A percentile compares a stretch with the other conserved stretches of the same genome.
These are phyloP conservation scores for Diplosphaera chodatii DNA, from an alignment of 139 green algal species.

Conservation along the genomic window DNA sequence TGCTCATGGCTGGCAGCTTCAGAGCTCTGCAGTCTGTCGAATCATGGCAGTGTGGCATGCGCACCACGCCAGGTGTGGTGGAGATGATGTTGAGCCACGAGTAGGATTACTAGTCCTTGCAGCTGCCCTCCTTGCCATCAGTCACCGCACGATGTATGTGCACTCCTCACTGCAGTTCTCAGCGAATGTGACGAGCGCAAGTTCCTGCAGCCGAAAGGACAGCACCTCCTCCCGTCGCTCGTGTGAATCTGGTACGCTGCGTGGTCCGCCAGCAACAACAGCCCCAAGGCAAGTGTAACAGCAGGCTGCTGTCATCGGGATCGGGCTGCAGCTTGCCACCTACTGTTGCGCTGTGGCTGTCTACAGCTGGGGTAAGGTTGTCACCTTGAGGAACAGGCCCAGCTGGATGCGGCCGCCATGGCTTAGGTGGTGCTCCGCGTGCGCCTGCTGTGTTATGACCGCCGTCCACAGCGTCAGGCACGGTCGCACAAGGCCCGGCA, in stretches of 20 bases:
- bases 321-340: too few species aligned
- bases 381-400: conserved; percentile 93
- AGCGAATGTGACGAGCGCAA: conserved; percentile 48
- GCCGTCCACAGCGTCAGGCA: conserved; percentile 87
- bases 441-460: conserved; percentile 55
- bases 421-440: conserved; percentile 75
- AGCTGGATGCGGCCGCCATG: conserved; percentile 90
- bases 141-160: conserved; percentile 94
- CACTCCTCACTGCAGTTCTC: conserved; percentile 98
- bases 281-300: too few species aligned
- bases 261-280: too few species aligned
- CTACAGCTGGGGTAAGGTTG: too few species aligned
- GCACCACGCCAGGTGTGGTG: conserved; percentile 50
- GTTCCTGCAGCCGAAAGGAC: conserved; percentile 85
- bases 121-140: conserved; percentile 95
- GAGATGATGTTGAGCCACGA: conserved; percentile 82
- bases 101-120: conserved; percentile 84
- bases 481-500: conserved; percentile 40
- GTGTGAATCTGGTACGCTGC: too few species aligned
- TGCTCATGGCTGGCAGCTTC: too few species aligned
- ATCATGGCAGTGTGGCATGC: too few species aligned
- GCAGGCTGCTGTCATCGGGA: too few species aligned
- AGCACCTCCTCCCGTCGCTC: conserved; percentile 88
- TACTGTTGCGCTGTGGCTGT: too few species aligned
- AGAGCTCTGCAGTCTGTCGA: too few species aligned